Evolutionary conservation across 2,329 filamentous ascomycete species (phyloP).

Genomic region (Apiospora hydei): DNA sequence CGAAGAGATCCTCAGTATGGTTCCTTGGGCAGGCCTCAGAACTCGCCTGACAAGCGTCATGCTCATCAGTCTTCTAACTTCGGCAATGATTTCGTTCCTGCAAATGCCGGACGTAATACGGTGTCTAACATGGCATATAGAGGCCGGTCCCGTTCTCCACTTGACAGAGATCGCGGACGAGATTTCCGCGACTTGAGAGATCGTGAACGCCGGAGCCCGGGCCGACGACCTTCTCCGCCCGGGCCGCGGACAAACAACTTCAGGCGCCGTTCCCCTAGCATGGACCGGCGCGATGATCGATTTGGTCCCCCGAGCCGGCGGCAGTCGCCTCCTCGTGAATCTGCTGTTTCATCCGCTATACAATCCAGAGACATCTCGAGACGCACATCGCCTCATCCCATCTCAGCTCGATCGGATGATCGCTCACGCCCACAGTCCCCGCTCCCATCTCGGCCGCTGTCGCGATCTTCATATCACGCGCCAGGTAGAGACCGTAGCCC

Average conservation of each 20-base stretch:
- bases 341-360: slow-evolving; percentile 57
- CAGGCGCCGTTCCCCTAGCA: slow-evolving; percentile 60
- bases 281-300: slow-evolving; percentile 56
- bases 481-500: slow-evolving; percentile 39
- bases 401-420: slow-evolving; percentile 51
- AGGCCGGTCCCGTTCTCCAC: slow-evolving; percentile 63
- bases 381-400: slow-evolving; percentile 60
- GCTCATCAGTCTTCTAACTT: slow-evolving; percentile 23
- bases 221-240: slow-evolving; percentile 48
- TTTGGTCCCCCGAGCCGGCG: slow-evolving; percentile 51
- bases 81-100: slow-evolving; percentile 19
- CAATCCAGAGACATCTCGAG: slow-evolving; percentile 59
- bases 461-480: slow-evolving; percentile 39
- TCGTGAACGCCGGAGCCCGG: slow-evolving; percentile 37
- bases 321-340: slow-evolving; percentile 52
- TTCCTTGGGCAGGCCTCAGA: slow-evolving; percentile 16
- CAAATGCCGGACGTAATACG: slow-evolving; percentile 18
- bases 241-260: slow-evolving; percentile 53
- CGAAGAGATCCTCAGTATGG: slow-evolving; percentile 19
- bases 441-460: slow-evolving; percentile 38
- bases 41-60: slow-evolving; percentile 23
- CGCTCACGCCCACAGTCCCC: slow-evolving; percentile 57
- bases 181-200: slow-evolving; percentile 27
- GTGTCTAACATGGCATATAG: slow-evolving; percentile 40
- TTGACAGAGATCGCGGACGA: slow-evolving; percentile 53